Evolutionary conservation across 2,329 filamentous ascomycete species (phyloP), one percentile per base, ranked within the genome.

Genomic region (Exophiala viscosa): DNA sequence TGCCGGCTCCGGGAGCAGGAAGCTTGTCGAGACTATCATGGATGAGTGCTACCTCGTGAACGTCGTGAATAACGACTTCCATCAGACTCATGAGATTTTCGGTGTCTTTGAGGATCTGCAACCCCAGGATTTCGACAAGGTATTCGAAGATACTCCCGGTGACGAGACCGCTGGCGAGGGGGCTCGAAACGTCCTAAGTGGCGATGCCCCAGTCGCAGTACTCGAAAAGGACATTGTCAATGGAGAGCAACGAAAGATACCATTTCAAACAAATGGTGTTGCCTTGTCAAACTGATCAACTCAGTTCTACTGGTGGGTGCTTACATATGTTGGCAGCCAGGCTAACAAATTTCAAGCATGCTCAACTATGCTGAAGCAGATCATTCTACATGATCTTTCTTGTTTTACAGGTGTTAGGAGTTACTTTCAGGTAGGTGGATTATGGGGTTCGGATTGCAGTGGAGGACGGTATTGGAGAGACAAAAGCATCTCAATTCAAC

Each of bases 51-150:
- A 90, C 67, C 77, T 99, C 53, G 82, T 99, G 62, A 99, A 99
- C 67, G 96, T 99, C 64, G 93, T 99, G 23, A 90, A 99, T 76
- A 99, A 99, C 67, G 90, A 99, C 69, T 99, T 99, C 84, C 90
- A 95, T 69, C 80, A 90, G 63, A 83, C 83, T 50, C 79, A 83
- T 47, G 85, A 84, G 50, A 87, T 99, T 62, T 97, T 96, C 69
- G 81, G 87, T 41, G 77, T 97, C 20, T 93, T 99, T 68, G 81
- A 91, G 13, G 90, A 83, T 18, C 78, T 99, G 3, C 69, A 80
- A 55, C 83, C 88, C n/a, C 73, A 82, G 41, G 80, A 84, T 56
- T 73, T 90, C 45, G 80, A 88, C 58, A 70, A 74, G 52, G 63
- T 63, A 14, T 54, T 64, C 31, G 55, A 62, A n/a, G 57, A 57